Evolutionary conservation across 495 filamentous ascomycete species (phyloP).

Genomic region (Lasiosphaeria ovina): DNA sequence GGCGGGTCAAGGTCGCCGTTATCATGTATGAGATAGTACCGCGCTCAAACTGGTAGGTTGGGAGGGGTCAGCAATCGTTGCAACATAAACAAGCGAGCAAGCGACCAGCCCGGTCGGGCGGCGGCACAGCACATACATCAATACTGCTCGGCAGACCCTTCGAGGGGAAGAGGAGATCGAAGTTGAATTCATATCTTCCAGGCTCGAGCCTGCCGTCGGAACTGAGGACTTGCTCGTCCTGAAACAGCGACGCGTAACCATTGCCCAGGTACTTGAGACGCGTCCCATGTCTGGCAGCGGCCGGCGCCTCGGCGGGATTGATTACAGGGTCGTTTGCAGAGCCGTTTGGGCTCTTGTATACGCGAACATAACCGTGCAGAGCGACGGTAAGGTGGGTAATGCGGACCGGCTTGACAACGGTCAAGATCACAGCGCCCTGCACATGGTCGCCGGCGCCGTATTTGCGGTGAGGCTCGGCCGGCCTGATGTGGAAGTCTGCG

Average conservation of each 20-base stretch:
- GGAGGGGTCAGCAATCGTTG: conserved; percentile 9
- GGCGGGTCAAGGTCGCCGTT: conserved; percentile 83
- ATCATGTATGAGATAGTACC: conserved; percentile 90
- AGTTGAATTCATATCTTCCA: conserved; percentile 88
- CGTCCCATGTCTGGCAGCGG: conserved; percentile 47
- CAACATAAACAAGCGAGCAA: not conserved
- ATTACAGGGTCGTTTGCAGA: conserved; percentile 56
- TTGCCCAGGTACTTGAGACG: conserved; percentile 71
- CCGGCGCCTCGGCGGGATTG: conserved; percentile 42
- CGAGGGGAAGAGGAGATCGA: conserved; percentile 77
- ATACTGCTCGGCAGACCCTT: conserved; percentile 87
- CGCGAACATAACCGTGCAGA: conserved; percentile 85
- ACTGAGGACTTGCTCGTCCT: conserved; percentile 86
- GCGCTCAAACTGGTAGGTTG: conserved; percentile 74
- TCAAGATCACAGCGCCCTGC: conserved; percentile 74
- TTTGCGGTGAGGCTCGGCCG: conserved; percentile 84
- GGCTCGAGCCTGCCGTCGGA: conserved; percentile 84
- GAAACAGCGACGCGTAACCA: conserved; percentile 81
- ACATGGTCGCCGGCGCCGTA: conserved; percentile 67
- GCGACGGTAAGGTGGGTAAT: conserved; percentile 88
- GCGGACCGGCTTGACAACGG: conserved; percentile 74
- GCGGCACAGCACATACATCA: conserved; percentile 61
- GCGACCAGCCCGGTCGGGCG: not conserved
- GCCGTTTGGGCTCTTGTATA: conserved; percentile 71
- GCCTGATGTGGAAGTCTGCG: conserved; percentile 75